Conservation (phyloP, 2,329 filamentous ascomycete species). For the Paracoccidioides lutzii region DNA sequence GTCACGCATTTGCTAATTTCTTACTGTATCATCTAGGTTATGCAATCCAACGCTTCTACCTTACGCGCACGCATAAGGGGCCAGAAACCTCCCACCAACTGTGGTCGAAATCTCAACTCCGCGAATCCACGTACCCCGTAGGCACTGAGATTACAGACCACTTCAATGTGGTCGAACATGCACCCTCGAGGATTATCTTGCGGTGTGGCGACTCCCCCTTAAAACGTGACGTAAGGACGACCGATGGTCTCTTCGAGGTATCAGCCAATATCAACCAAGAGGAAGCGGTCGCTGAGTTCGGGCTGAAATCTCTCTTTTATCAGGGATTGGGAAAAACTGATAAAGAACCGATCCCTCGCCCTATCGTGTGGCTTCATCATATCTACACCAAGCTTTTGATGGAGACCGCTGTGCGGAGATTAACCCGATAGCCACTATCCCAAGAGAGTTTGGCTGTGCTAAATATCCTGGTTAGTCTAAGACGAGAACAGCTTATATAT, state of each 20-base stretch:
- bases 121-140: constrained; percentile 44
- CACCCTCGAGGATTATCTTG: constrained; percentile 45
- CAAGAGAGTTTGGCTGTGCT: neutral
- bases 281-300: constrained; percentile 48
- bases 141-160: constrained; percentile 57
- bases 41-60: constrained; percentile 44
- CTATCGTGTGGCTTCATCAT: constrained; percentile 40
- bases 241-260: constrained; percentile 56
- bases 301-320: constrained; percentile 53
- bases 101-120: constrained; percentile 46
- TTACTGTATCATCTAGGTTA: constrained; percentile 18
- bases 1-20: too few relatives aligned
- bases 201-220: constrained; percentile 55
- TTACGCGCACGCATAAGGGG: constrained; percentile 46
- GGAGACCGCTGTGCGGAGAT: constrained; percentile 38
- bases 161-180: constrained; percentile 58
- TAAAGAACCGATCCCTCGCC: constrained; percentile 32
- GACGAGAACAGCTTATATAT: too few relatives aligned
- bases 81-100: constrained; percentile 47
- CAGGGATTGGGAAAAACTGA: constrained; percentile 37
- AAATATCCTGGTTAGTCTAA: too few relatives aligned
- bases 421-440: constrained; percentile 5
- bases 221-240: constrained; percentile 41
- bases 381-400: constrained; percentile 45
- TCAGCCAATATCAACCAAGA: constrained; percentile 47